A percentile compares a stretch with the other conserved stretches of the same genome.
Conservation (phyloP, 176 grass and related monocot genomes). For the Stipa capillata region DNA sequence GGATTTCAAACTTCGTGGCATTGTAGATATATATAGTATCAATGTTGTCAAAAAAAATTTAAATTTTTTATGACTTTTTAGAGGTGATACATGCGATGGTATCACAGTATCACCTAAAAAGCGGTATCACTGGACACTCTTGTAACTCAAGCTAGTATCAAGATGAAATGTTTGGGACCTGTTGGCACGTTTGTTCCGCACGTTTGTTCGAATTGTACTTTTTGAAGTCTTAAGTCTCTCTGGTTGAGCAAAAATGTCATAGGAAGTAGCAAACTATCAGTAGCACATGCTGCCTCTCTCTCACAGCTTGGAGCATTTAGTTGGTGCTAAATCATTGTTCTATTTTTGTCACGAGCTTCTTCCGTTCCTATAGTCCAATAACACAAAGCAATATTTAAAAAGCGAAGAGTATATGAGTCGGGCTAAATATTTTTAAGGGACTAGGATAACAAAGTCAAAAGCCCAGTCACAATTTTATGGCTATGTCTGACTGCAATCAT, state of each 20-base stretch:
- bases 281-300: neutral
- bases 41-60: too few species aligned
- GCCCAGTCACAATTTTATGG: conserved; percentile 17
- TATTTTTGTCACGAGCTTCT: too few species aligned
- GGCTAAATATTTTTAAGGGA: neutral
- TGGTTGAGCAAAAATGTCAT: neutral
- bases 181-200: neutral
- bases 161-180: neutral
- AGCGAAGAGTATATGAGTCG: neutral
- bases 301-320: neutral
- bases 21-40: too few species aligned
- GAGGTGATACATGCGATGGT: too few species aligned
- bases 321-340: neutral
- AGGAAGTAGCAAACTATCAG: too few species aligned
- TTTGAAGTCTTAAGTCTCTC: neutral
- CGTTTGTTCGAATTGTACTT: neutral
- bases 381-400: neutral
- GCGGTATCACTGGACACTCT: too few species aligned
- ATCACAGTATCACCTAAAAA: too few species aligned
- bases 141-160: neutral
- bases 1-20: too few species aligned
- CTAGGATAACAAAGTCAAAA: conserved; percentile 6
- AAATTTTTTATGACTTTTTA: too few species aligned
- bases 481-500: conserved; percentile 21
- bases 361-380: neutral